phyloP scores from a whole-genome alignment of 768 basidiomycete genomes.

The Strobilomyces confusus region DNA sequence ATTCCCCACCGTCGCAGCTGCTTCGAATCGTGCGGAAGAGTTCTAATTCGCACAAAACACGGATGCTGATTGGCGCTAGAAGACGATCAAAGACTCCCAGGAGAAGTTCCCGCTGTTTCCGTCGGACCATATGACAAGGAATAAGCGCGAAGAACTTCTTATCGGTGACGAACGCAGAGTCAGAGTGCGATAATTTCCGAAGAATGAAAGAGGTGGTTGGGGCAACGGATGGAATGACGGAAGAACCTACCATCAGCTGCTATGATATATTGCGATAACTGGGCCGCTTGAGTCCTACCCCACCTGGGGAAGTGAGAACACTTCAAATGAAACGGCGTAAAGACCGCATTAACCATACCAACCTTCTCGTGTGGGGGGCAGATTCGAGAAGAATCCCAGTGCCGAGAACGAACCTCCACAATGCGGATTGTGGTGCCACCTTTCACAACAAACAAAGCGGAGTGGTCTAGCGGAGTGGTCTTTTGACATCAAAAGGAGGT shows the following conservation, averaged over 20 bases:
- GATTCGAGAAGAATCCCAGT: conserved; percentile 16
- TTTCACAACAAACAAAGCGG: conserved; percentile 33
- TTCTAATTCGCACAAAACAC: background rate
- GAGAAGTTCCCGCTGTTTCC: conserved; percentile 4
- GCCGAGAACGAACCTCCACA: conserved; percentile 19
- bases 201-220: conserved; percentile 20
- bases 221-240: conserved; percentile 12
- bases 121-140: conserved; percentile 1
- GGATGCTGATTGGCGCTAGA: conserved; percentile 10
- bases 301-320: conserved; percentile 11
- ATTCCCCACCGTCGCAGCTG: conserved; percentile 7
- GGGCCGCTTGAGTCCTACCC: conserved; percentile 7
- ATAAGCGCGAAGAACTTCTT: conserved; percentile 11
- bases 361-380: conserved; percentile 20
- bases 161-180: conserved; percentile 9
- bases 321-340: conserved; percentile 25
- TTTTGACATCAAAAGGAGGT: conserved; percentile 23
- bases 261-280: conserved; percentile 8
- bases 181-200: conserved; percentile 25
- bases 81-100: conserved; percentile 2
- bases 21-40: conserved; percentile 13
- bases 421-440: conserved; percentile 15
- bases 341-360: conserved; percentile 20
- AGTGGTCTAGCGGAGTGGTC: conserved; percentile 13
- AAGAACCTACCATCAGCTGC: conserved; percentile 7